A percentile compares a stretch with the other conserved stretches of the same genome.
Conservation (phyloP, 2,329 filamentous ascomycete species). For the Malbranchea zuffiana region DNA sequence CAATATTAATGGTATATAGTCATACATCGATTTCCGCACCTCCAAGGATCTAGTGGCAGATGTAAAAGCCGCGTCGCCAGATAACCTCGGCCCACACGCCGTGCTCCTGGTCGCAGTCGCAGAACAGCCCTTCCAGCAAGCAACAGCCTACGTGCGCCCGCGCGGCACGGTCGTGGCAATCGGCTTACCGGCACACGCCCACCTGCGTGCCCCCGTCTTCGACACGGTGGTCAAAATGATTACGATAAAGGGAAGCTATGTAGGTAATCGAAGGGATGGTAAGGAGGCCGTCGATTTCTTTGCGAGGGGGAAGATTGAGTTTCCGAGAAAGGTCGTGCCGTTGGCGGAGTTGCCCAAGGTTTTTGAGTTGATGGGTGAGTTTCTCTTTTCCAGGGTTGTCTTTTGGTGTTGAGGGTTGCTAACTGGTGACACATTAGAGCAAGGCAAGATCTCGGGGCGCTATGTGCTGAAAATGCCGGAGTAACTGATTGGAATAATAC, state of each 20-base stretch:
- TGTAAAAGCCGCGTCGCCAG: conserved; percentile 68
- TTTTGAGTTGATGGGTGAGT: conserved; percentile 58
- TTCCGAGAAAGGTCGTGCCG: conserved; percentile 75
- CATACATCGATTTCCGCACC: conserved; percentile 70
- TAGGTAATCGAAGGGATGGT: conserved; percentile 81
- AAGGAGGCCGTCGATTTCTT: conserved; percentile 88
- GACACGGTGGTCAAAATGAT: conserved; percentile 84
- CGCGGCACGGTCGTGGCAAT: conserved; percentile 79
- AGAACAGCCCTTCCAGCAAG: conserved; percentile 94
- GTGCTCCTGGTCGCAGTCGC: conserved; percentile 75
- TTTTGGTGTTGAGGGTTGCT: conserved; percentile 11
- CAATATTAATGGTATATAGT: conserved; percentile 18
- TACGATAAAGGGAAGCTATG: conserved; percentile 83
- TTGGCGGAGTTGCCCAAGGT: conserved; percentile 68
- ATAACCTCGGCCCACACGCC: conserved; percentile 75
- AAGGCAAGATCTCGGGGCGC: conserved; percentile 34
- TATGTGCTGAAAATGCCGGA: conserved; percentile 38
- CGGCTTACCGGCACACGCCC: conserved; percentile 71
- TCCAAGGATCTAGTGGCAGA: conserved; percentile 70
- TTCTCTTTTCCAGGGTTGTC: conserved; percentile 1
- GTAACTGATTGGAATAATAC: conserved; percentile 14
- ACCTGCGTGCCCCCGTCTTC: conserved; percentile 74
- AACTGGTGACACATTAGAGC: conserved; percentile 19
- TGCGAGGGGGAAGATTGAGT: conserved; percentile 69
- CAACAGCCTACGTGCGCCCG: conserved; percentile 73